Evolutionary conservation across 208 protist species (phyloP), one percentile per base, ranked within the genome.

Genomic region (Trypanosoma congolense): DNA sequence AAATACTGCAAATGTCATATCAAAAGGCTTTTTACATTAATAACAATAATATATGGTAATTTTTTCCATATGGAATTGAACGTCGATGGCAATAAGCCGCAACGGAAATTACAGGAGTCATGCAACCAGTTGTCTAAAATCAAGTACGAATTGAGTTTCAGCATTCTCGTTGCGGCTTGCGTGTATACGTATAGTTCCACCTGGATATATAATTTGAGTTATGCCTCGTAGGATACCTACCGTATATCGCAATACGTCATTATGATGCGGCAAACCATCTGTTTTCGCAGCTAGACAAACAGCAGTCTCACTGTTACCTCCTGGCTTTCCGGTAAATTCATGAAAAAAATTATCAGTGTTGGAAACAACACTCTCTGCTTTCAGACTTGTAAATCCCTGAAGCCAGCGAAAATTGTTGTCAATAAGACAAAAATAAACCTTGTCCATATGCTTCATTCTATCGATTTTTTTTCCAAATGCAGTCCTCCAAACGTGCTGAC

Each of bases 401-500:
- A 89, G 60, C 78, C 82, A 88, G 2, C 62, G 51, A 44, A 90
- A 83, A 62, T 77, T 61, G 10, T 46, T 76, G 40, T 89, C 80
- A 16, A 58, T 68, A 14, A 89, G 59, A 52, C 67, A 64, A 70
- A 75, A 75, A 61, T 82, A 90, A 19, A 77, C 44, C 6, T 66
- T 83, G 57, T 86, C 80, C 50, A 82, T 76, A 16, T 73, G 59
- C 49, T 73, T 81, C 31, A 93, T 77, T 22, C 70, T 71, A 60
- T 91, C 83, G 1, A 83, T 54, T 48, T 72, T 75, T 38, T 90
- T 88, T 14, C 87, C 87, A 66, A 89, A 91, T 10, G 77, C 61
- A 12, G 76, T 57, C 24, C 70, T 73, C 83, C 87, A 93, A 49
- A 91, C 52, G 2, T 71, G 73, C 33, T 74, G 73, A 0, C 75